Base-by-base conservation (phyloP, 1,139 yeast species). In the Pichia sp. region DNA sequence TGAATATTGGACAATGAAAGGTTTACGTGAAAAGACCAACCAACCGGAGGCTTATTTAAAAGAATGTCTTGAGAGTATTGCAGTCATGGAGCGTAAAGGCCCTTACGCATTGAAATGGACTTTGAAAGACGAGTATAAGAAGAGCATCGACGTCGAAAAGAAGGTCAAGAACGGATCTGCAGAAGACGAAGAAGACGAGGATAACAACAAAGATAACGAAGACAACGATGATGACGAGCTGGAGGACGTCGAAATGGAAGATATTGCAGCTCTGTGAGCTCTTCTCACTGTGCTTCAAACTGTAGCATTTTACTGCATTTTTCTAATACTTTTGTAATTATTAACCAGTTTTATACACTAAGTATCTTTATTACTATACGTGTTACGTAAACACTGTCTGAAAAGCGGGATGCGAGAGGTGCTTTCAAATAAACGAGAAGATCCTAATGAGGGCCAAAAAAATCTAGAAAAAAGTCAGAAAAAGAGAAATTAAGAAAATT, bases 1-100 rank as follows among this genome's bases (percentile, higher is more conserved):
- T 70, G 98, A 93, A 68, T 93, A 92, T 71, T 93, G 99, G 99
- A 85, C 95, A 10, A 78, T 93, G 78, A 90, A 90, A 71, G 97
- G 97, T 42, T 76, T 93, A 59, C 87, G 90, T 68, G 99, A 93
- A 69, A 81, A 96, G 64, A 90, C 98, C 2, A 85, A 86, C 66
- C 99, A 93, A 74, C 99, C 99, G 1, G 99, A 95, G 69, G 85
- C 88, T 3, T 95, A 89, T 69, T 76, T 93, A 62, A 90, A 93
- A 67, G 97, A 92, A 68, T 87, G 93, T 53, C 75, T 93, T 53
- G 99, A 93, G 58, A 83, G 88, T 50, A 90, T 93, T 68, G 99
- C 99, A 1, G 80, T 82, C 47, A 77, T 93, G 65, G 92, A 88
- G 64, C 90, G 93, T 67, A 90, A 90, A 70, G 99, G 99, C 23